These are phyloP conservation scores for Macrolepiota dolichaula DNA, from an alignment of 768 basidiomycete genomes.

Conservation along the genomic window DNA sequence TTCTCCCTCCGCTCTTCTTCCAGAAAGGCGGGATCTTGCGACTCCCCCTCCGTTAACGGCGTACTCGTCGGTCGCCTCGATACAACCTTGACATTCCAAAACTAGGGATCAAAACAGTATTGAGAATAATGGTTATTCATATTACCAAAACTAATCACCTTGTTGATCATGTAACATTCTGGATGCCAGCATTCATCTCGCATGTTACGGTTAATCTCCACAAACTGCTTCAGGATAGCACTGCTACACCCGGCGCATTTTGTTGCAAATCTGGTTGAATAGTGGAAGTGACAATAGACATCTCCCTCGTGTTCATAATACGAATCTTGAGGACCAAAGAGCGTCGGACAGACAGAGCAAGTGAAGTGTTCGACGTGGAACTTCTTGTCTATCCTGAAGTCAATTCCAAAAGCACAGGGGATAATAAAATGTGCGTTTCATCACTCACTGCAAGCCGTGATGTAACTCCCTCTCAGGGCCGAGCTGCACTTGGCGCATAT, in stretches of 20 bases:
- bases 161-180: conserved; percentile 99
- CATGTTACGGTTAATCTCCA: conserved; percentile 98
- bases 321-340: conserved; percentile 97
- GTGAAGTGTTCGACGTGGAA: conserved; percentile 99
- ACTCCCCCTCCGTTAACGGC: conserved; percentile 48
- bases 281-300: conserved; percentile 99
- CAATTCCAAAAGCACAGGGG: background rate
- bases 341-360: conserved; percentile 91
- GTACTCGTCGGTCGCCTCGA: conserved; percentile 68
- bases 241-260: conserved; percentile 98
- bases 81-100: conserved; percentile 97
- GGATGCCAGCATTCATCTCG: conserved; percentile 99
- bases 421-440: background rate
- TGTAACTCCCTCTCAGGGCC: conserved; percentile 95
- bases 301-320: conserved; percentile 99
- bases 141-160: conserved; percentile 48
- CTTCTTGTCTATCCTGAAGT: conserved; percentile 75
- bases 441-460: conserved; percentile 92
- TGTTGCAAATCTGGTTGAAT: conserved; percentile 96
- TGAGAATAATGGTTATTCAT: background rate
- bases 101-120: conserved; percentile 42
- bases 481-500: conserved; percentile 95
- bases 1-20: conserved; percentile 84
- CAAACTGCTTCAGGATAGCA: conserved; percentile 98
- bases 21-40: conserved; percentile 51